phyloP scores from a whole-genome alignment of 345 rosid species.

The Camelina laxa region DNA sequence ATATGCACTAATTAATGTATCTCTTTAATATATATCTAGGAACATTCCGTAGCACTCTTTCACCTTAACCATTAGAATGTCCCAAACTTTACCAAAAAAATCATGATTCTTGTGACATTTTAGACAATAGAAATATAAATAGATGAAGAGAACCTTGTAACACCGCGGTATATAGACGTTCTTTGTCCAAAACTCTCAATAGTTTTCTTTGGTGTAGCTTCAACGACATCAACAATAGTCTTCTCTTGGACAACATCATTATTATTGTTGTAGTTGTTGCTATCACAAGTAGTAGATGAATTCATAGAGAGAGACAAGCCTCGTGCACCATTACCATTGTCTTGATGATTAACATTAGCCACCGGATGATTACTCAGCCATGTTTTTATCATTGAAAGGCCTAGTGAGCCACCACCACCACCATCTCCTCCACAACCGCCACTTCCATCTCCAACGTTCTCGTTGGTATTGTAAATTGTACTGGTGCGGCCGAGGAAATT shows the following conservation, averaged over 20 bases:
- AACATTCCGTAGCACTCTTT: conserved; percentile 18
- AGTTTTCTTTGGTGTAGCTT: conserved; percentile 64
- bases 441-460: conserved; percentile 34
- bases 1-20: conserved; percentile 1
- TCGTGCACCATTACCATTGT: conserved; percentile 48
- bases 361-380: conserved; percentile 76
- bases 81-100: background rate
- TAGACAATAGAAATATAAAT: background rate
- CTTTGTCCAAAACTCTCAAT: conserved; percentile 89
- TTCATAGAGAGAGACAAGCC: conserved; percentile 71
- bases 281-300: conserved; percentile 45
- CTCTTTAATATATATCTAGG: conserved; percentile 11
- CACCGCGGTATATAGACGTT: conserved; percentile 94
- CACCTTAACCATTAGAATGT: conserved; percentile 23
- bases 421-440: conserved; percentile 1
- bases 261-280: conserved; percentile 26
- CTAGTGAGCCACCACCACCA: conserved; percentile 51
- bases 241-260: conserved; percentile 43
- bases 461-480: conserved; percentile 34
- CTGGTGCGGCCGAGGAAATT: conserved; percentile 73
- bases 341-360: conserved; percentile 37
- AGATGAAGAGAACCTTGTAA: conserved; percentile 62
- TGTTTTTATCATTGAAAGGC: conserved; percentile 82
- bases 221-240: conserved; percentile 40
- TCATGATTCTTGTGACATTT: background rate